Percentiles rank a stretch among this genome's conserved stretches.
phyloP scores from a whole-genome alignment of 352 stramenopile species.

The Pythium biforme region DNA sequence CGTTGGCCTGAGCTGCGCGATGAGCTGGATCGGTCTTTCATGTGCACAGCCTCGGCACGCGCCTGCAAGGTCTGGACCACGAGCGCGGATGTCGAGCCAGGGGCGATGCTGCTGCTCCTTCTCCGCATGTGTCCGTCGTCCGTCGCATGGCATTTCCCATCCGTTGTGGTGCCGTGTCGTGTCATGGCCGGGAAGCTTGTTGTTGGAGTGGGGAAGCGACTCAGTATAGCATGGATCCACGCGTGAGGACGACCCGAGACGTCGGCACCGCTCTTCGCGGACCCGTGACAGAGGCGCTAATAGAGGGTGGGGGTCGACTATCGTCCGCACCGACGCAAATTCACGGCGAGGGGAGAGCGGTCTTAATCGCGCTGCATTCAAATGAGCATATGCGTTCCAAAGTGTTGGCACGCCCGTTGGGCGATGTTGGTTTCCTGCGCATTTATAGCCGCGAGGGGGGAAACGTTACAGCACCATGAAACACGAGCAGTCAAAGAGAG shows the following conservation, averaged over 20 bases:
- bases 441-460: neutral
- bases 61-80: constrained; percentile 29
- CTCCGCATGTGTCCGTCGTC: constrained; percentile 4
- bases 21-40: constrained; percentile 10
- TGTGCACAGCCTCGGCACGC: constrained; percentile 10
- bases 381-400: neutral
- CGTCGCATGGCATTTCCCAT: neutral
- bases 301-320: neutral
- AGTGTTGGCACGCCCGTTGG: neutral
- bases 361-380: neutral
- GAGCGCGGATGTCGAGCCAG: constrained; percentile 15
- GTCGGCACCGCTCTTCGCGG: neutral
- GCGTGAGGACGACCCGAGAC: neutral
- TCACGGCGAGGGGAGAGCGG: neutral
- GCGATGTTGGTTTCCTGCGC: neutral
- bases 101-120: constrained; percentile 8
- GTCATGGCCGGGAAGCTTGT: neutral
- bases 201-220: neutral
- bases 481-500: neutral
- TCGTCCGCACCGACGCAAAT: neutral
- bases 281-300: neutral
- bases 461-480: constrained; percentile 1
- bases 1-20: constrained; percentile 6
- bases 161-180: neutral
- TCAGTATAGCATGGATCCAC: constrained; percentile 5